Base-by-base conservation (phyloP, 495 filamentous ascomycete species). In the Penicillium paxilli region DNA sequence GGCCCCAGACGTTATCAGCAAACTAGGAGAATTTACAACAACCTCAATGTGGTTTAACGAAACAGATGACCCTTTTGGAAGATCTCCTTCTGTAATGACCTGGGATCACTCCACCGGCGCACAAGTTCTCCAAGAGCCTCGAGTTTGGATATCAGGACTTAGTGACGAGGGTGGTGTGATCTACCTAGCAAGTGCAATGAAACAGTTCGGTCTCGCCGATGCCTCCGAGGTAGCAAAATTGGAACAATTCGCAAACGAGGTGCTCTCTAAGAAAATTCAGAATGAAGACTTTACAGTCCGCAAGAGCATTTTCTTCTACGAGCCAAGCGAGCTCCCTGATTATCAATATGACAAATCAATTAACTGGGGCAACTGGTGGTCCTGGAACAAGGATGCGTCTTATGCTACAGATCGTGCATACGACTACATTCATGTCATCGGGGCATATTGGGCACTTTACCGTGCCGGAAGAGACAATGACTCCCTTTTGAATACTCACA, bases 121-220 rank as follows among this genome's bases (percentile, higher is more conserved):
- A 14, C 65, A 68, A 20, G 77, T 80, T 32, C 60, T 70, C 2
- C 78, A 82, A 54, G 78, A 82, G 30, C 57, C 64, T 5, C 73
- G 79, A 0, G 77, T 78, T 17, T 82, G 79, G 79, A 79, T 81
- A 21, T 70, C 77, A 6, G 78, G 78, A 2, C 65, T 81, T 5
- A 78, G 73, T 52, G 77, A 81, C 49, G 80, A 82, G 69, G 79
- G 73, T 16, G 79, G 78, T 6, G 69, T 70, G 75, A 7, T 74
- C 71, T 80, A 73, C 28, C 63, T 79, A 0, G 72, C 78, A 3
- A 69, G 72, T 2, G 59, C 64, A 11, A 73, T 79, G 60, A 82
- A 83, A 58, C 77, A 81, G 47, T 64, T 63, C 4, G 64, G 70
- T 30, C 72, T 71, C 25, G 76, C 79, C 10, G 56, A 67, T 25